These are phyloP conservation scores for Sclerotinia minor DNA, from an alignment of 2,329 filamentous ascomycete genomes.

Conservation along the genomic window DNA sequence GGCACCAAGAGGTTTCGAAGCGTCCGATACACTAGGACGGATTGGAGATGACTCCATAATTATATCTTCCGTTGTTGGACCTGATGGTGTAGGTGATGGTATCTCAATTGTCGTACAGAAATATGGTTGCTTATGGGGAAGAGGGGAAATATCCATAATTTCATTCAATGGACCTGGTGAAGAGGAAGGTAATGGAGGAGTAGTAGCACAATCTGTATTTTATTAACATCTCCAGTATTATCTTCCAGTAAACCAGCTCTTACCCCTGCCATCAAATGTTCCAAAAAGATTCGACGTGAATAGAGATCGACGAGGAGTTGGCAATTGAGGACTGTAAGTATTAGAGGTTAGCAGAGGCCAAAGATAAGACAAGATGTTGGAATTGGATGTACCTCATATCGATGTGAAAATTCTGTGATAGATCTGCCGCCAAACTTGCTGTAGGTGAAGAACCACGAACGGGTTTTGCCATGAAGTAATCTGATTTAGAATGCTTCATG, in stretches of 20 bases:
- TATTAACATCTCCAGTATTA: constrained; percentile 42
- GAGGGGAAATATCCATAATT: constrained; percentile 88
- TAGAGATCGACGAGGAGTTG: constrained; percentile 79
- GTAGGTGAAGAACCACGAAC: constrained; percentile 86
- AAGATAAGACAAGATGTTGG: background rate
- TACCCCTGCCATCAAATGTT: constrained; percentile 48
- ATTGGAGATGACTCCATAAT: constrained; percentile 59
- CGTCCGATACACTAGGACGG: constrained; percentile 51
- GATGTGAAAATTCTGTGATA: constrained; percentile 96
- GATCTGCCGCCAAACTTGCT: constrained; percentile 84
- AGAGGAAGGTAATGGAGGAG: constrained; percentile 80
- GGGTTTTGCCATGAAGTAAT: constrained; percentile 81
- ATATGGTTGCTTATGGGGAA: constrained; percentile 82
- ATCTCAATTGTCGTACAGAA: constrained; percentile 61
- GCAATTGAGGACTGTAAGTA: constrained; percentile 70
- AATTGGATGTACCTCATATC: constrained; percentile 74
- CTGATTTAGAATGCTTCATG: constrained; percentile 66
- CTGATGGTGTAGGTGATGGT: constrained; percentile 69
- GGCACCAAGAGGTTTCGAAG: constrained; percentile 49
- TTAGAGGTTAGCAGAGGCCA: constrained; percentile 23
- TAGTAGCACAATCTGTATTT: constrained; percentile 69
- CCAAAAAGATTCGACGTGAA: constrained; percentile 73
- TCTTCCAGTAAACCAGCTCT: constrained; percentile 42
- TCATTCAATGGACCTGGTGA: constrained; percentile 74
- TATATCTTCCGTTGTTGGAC: constrained; percentile 46